Evolutionary conservation across 345 rosid genomes (phyloP), one percentile per base, ranked within the genome.

Genomic region (Syzygium aromaticum): DNA sequence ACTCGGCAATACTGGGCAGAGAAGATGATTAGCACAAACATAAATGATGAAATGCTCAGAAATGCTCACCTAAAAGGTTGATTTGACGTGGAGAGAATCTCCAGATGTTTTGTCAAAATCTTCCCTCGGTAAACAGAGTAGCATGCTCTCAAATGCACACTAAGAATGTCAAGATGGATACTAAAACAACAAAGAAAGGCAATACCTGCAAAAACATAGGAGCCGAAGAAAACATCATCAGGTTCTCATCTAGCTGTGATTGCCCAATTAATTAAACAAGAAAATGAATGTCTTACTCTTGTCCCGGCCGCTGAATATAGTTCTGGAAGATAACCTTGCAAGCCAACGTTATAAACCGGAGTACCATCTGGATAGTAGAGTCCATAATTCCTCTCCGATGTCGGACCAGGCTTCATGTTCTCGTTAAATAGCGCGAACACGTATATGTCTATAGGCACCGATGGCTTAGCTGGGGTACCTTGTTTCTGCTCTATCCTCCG

Each of bases 381-480:
- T 1, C 99, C 99, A 53, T 98, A 98, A 86, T 98, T 98, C 90
- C 99, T 93, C 91, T 98, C 99, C 2, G 99, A 98, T 5, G 91
- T 84, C 5, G 98, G 97, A 87, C 98, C 99, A 3, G 97, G 92
- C 91, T 98, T 98, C 87, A 95, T 85, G 90, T 98, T 91, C 94
- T 98, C 99, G 46, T 95, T 98, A 85, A 98, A 98, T 52, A 98
- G 94, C 4, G 99, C 99, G 84, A 96, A 98, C 85, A 98, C 98
- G 54, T 91, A 90, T 43, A 95, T 89, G 87, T 96, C 94, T 51
- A 98, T 73, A 0, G 98, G 96, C 12, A 94, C 94, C 17, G 95
- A 90, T 16, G 94, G 99, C 52, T 93, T 96, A 16, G 92, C 98
- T 51, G 99, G 99, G 6, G 99, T 98, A 0, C 93, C 96, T 87